Base-by-base conservation (phyloP, 2,329 filamentous ascomycete genomes). In the Dothideomycetes sp. region DNA sequence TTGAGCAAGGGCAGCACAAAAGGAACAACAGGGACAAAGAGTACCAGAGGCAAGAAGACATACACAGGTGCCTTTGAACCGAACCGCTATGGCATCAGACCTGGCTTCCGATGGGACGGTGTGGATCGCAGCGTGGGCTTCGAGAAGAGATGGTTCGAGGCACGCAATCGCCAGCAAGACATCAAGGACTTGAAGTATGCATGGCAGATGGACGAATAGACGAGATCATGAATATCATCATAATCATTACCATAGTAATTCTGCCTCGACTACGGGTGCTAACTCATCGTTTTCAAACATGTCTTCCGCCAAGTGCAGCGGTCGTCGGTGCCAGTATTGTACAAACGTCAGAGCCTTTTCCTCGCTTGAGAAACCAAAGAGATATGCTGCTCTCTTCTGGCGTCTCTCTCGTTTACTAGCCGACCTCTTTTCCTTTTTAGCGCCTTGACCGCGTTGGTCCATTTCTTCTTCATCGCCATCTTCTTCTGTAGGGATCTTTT, bases 41-140 rank as follows among this genome's bases (percentile, higher is more conserved):
- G 61, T 46, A 53, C 59, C 49, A 65, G 63, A 51, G 65, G 57
- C 53, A 73, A 71, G 17, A 76, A 73, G 50, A 59, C 83, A 4
- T 98, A 96, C 59, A 67, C 78, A 45, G 91, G 89, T 0, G 73
- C 80, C 0, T 84, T 82, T 42, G 74, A 84, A 54, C 91, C 91
- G 31, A 98, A 98, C 69, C 74, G 91, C 15, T 96, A 96, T 64
- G 85, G 84, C 1, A 96, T 98, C 47, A 73, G 81, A 46, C 91
- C 91, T 0, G 93, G 91, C 0, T 86, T 94, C 65, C 71, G 85
- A 49, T 98, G 91, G 91, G 91, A 98, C 68, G 91, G 93, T 5
- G 91, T 98, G 13, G 91, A 98, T 68, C 73, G 91, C 49, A 73
- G 85, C 15, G 98, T 86, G 64, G 89, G 89, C 0, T 96, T 95